Percentiles rank a stretch among this genome's conserved stretches.
Evolutionary conservation across 106 monocot genomes (phyloP).

Genomic region (Phalaenopsis equestris): DNA sequence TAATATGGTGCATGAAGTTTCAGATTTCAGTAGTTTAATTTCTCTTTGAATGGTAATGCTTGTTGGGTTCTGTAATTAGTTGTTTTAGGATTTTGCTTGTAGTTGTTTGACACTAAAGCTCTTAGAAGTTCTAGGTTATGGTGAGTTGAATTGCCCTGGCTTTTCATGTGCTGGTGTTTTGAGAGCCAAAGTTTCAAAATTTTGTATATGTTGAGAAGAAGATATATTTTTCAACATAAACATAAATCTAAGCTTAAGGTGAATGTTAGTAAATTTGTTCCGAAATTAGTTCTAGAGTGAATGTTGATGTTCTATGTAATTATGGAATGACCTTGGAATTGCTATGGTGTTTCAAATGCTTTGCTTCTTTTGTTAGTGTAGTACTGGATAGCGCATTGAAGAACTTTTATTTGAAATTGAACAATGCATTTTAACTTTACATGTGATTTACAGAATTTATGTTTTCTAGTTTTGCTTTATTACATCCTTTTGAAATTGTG

Average conservation of each 20-base stretch:
- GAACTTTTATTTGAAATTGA: not conserved
- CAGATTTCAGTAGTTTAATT: not conserved
- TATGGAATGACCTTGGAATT: not conserved
- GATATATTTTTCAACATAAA: not conserved
- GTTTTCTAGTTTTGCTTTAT: not conserved
- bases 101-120: not conserved
- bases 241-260: not conserved
- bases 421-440: not conserved
- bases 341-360: not conserved
- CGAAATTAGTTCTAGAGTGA: not conserved
- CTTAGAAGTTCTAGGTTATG: not conserved
- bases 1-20: constrained; percentile 1
- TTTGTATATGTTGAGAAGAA: not conserved
- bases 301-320: not conserved
- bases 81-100: not conserved
- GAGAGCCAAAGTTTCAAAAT: not conserved
- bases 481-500: not conserved
- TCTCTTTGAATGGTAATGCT: not conserved
- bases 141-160: not conserved
- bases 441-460: not conserved
- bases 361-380: not conserved
- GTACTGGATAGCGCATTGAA: not conserved
- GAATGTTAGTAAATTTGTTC: not conserved
- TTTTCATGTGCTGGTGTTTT: not conserved
- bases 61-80: not conserved